Percentiles rank a stretch among this genome's conserved stretches.
phyloP scores from a whole-genome alignment of 2,329 filamentous ascomycete genomes.

The Paecilomyces niveus region DNA sequence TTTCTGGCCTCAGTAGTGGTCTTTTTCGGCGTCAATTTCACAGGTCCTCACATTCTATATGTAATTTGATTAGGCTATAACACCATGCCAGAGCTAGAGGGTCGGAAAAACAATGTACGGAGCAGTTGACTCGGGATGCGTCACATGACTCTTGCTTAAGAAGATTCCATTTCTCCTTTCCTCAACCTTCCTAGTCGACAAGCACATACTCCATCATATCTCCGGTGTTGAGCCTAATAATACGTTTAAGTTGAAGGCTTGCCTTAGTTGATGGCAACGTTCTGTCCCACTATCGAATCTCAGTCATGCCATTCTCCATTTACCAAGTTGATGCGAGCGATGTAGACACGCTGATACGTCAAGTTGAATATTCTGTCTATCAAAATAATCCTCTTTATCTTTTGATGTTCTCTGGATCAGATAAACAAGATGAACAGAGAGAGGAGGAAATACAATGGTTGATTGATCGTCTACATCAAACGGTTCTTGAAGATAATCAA shows the following conservation, averaged over 20 bases:
- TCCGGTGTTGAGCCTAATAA: too few relatives aligned
- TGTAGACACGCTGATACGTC: slow-evolving; percentile 1
- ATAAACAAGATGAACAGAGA: slow-evolving; percentile 1
- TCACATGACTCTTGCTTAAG: too few relatives aligned
- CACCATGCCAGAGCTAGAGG: too few relatives aligned
- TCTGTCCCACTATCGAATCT: too few relatives aligned
- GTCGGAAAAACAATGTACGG: too few relatives aligned
- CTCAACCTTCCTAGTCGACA: too few relatives aligned
- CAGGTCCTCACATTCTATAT: slow-evolving; percentile 6
- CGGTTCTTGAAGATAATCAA: neutral
- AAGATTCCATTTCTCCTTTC: too few relatives aligned
- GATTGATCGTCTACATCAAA: neutral
- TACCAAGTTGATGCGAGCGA: neutral
- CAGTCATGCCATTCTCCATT: too few relatives aligned
- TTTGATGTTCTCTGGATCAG: slow-evolving; percentile 3
- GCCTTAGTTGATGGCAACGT: too few relatives aligned
- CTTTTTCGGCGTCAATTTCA: neutral
- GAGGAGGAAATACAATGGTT: slow-evolving; percentile 5
- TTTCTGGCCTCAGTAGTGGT: slow-evolving; percentile 2
- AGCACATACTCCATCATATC: too few relatives aligned
- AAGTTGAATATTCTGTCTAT: slow-evolving; percentile 4
- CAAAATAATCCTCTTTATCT: slow-evolving; percentile 2
- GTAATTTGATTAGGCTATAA: neutral
- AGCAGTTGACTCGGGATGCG: too few relatives aligned
- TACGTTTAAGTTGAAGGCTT: too few relatives aligned